Conservation (phyloP, 148 eudicot genomes). For the Rhododendron molle region DNA sequence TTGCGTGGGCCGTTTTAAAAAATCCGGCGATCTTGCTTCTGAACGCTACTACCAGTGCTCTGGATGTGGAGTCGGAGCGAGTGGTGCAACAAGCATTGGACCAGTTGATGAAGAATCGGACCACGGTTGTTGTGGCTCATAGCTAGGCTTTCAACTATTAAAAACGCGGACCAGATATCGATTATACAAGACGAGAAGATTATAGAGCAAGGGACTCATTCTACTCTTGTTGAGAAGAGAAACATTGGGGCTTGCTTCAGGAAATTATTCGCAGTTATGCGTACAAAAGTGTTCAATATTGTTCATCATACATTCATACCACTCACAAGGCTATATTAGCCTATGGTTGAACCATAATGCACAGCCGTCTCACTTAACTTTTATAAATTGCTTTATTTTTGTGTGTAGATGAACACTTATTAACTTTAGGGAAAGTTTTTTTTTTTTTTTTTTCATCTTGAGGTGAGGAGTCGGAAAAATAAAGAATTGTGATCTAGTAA, state of each 20-base stretch:
- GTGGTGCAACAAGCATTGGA: conserved; percentile 87
- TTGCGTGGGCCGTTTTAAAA: conserved; percentile 78
- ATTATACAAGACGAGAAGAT: conserved; percentile 85
- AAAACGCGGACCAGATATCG: conserved; percentile 76
- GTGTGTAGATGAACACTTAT: too few relatives aligned
- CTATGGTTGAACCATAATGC: too few relatives aligned
- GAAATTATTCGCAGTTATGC: neutral
- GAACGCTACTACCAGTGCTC: conserved; percentile 90
- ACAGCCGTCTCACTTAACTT: too few relatives aligned
- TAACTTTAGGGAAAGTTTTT: too few relatives aligned
- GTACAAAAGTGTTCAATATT: too few relatives aligned
- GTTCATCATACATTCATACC: too few relatives aligned
- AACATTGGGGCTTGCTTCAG: conserved; percentile 11
- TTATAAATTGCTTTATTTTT: too few relatives aligned
- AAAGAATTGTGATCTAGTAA: too few relatives aligned
- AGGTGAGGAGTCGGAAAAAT: too few relatives aligned
- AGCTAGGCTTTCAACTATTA: conserved; percentile 66
- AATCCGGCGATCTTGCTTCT: conserved; percentile 73
- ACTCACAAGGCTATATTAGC: too few relatives aligned
- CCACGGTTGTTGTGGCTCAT: conserved; percentile 85
- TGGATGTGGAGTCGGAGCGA: conserved; percentile 83
- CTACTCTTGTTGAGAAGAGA: conserved; percentile 15
- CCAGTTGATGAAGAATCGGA: conserved; percentile 80
- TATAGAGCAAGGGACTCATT: conserved; percentile 62
- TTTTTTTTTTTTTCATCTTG: too few relatives aligned